phyloP scores from a whole-genome alignment of 257 asterid species.

The Salvia miltiorrhiza region DNA sequence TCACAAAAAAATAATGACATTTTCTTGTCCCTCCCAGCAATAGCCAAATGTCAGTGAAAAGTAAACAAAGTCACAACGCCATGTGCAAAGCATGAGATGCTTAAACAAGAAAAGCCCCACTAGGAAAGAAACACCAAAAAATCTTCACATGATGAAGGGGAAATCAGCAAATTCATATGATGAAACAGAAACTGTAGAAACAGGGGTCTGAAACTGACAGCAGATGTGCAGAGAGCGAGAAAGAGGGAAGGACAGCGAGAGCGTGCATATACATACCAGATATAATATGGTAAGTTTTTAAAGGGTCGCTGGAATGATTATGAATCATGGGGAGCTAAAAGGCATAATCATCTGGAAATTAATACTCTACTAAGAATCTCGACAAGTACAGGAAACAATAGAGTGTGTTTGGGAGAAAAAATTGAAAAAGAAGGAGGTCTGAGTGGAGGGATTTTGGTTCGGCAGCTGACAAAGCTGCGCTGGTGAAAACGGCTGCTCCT shows the following conservation, averaged over 20 bases:
- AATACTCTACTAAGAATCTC: slow-evolving; percentile 15
- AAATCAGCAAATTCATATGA: slow-evolving; percentile 21
- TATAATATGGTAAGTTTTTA: background rate
- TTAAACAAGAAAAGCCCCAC: slow-evolving; percentile 42
- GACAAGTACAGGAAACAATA: slow-evolving; percentile 29
- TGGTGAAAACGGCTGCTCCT: slow-evolving; percentile 66
- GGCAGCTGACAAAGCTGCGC: slow-evolving; percentile 37
- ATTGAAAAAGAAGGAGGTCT: slow-evolving; percentile 10
- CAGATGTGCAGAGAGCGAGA: slow-evolving; percentile 34
- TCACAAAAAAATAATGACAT: background rate
- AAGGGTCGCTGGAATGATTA: slow-evolving; percentile 17
- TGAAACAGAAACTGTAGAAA: slow-evolving; percentile 32
- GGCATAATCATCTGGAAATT: slow-evolving; percentile 37
- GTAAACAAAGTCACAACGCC: slow-evolving; percentile 16
- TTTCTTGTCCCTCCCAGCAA: slow-evolving; percentile 23
- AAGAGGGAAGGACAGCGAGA: slow-evolving; percentile 27
- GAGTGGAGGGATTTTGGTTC: slow-evolving; percentile 15
- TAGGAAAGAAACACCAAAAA: slow-evolving; percentile 27
- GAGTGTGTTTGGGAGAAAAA: slow-evolving; percentile 21
- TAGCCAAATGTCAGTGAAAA: slow-evolving; percentile 13
- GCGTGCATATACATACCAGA: slow-evolving; percentile 1
- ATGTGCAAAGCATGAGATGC: slow-evolving; percentile 35
- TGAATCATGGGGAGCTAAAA: slow-evolving; percentile 21
- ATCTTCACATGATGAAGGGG: slow-evolving; percentile 11
- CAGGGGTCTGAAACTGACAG: slow-evolving; percentile 45